Conservation (phyloP, 768 basidiomycete species). For the Lactarius hengduanensis region DNA sequence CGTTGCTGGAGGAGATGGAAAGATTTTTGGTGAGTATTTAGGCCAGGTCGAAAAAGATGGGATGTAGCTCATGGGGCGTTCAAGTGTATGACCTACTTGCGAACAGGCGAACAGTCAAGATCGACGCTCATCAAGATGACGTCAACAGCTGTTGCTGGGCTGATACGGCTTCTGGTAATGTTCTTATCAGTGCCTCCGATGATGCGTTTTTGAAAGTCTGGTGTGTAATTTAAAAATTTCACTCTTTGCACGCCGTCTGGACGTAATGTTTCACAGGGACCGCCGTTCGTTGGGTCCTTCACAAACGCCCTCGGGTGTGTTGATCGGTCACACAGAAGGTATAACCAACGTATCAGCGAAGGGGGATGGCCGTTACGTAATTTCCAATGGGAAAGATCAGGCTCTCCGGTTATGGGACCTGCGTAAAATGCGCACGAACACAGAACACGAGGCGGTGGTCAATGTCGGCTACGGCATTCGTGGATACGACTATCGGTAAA, state of each 20-base stretch:
- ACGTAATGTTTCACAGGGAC: slow-evolving; percentile 41
- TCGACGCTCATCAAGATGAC: slow-evolving; percentile 85
- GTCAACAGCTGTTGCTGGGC: slow-evolving; percentile 98
- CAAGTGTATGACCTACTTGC: slow-evolving; percentile 90
- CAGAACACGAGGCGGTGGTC: slow-evolving; percentile 59
- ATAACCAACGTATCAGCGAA: slow-evolving; percentile 94
- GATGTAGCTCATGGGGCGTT: background rate
- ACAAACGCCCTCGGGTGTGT: slow-evolving; percentile 83
- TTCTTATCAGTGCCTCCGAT: slow-evolving; percentile 93
- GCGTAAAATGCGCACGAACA: slow-evolving; percentile 81
- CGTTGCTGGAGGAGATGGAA: slow-evolving; percentile 85
- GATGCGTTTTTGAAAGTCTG: slow-evolving; percentile 95
- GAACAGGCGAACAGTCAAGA: slow-evolving; percentile 75
- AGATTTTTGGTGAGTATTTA: slow-evolving; percentile 60
- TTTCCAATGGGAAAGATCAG: slow-evolving; percentile 97
- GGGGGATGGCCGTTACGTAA: slow-evolving; percentile 92
- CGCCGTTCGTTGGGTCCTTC: slow-evolving; percentile 47
- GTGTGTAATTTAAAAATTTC: slow-evolving; percentile 42
- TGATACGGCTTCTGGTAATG: slow-evolving; percentile 87
- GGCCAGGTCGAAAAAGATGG: background rate
- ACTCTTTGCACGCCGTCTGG: background rate
- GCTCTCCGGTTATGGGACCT: slow-evolving; percentile 90
- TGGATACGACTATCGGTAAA: slow-evolving; percentile 83
- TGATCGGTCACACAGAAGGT: slow-evolving; percentile 95
- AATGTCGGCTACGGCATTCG: slow-evolving; percentile 52